Conservation (phyloP, 2,329 filamentous ascomycete species). For the Beauveria sp. region DNA sequence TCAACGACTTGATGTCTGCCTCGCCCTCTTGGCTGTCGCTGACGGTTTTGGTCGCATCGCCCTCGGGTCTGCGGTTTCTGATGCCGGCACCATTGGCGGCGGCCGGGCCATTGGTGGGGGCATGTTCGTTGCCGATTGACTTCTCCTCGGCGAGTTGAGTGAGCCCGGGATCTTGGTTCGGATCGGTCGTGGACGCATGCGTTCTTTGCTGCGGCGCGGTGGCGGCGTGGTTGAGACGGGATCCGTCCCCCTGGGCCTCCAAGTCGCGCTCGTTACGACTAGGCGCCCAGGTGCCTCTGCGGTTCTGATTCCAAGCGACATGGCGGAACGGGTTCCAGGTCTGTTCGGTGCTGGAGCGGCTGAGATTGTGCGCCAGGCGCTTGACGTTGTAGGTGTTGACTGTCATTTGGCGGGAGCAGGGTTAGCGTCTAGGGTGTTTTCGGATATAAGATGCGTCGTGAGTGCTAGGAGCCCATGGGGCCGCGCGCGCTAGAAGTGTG, state of each 20-base stretch:
- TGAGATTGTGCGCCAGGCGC: conserved; percentile 35
- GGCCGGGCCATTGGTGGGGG: conserved; percentile 15
- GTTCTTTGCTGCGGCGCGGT: conserved; percentile 25
- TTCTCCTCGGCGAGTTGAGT: conserved; percentile 17
- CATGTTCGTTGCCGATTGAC: conserved; percentile 16
- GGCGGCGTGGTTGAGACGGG: conserved; percentile 26
- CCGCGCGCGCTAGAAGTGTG: background rate
- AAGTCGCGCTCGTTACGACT: conserved; percentile 17
- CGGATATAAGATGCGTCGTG: background rate
- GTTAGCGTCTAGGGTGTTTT: background rate
- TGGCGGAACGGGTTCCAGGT: conserved; percentile 39
- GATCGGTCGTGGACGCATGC: conserved; percentile 1
- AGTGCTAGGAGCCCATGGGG: background rate
- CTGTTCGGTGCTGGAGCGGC: conserved; percentile 31
- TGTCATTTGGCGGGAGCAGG: conserved; percentile 18
- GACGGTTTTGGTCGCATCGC: conserved; percentile 15
- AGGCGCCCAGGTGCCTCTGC: conserved; percentile 29
- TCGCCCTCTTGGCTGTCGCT: conserved; percentile 14
- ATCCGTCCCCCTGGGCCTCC: conserved; percentile 19
- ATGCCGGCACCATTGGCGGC: conserved; percentile 19
- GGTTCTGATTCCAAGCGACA: conserved; percentile 27
- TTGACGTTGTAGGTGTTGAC: conserved; percentile 40
- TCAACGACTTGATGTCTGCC: conserved; percentile 27
- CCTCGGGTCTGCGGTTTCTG: conserved; percentile 25
- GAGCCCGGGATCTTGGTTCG: conserved; percentile 12